Evolutionary conservation across 2,329 filamentous ascomycete species (phyloP).

Genomic region (Colletotrichum karsti): DNA sequence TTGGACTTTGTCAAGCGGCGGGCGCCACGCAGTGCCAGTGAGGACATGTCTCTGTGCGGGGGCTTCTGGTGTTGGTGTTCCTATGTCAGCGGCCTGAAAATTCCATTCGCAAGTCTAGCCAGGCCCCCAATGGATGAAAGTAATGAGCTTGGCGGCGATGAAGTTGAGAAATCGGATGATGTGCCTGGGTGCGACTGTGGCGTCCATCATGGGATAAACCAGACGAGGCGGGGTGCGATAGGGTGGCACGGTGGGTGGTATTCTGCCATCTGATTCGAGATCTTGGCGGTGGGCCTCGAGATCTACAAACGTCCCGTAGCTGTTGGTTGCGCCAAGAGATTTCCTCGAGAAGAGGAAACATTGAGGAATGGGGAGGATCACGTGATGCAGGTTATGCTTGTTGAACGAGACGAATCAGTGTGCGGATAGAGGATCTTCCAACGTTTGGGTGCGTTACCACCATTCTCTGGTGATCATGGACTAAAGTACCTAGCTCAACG

Average conservation of each 20-base stretch:
- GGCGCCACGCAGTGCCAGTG: not conserved
- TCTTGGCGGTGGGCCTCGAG: not conserved
- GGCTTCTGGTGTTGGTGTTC: not conserved
- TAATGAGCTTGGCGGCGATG: not conserved
- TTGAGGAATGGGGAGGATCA: too few relatives aligned
- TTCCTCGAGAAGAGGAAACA: too few relatives aligned
- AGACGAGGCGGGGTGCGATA: not conserved
- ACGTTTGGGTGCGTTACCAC: too few relatives aligned
- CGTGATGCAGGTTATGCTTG: too few relatives aligned
- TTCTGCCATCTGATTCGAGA: not conserved
- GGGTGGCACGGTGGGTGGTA: not conserved
- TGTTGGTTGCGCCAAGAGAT: too few relatives aligned
- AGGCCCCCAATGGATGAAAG: not conserved
- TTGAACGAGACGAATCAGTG: too few relatives aligned
- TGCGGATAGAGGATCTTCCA: too few relatives aligned
- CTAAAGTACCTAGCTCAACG: too few relatives aligned
- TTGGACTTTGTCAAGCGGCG: conserved; percentile 33
- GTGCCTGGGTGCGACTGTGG: not conserved
- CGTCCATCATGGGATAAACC: not conserved
- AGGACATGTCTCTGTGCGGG: not conserved
- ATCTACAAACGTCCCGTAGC: too few relatives aligned
- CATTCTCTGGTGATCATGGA: too few relatives aligned
- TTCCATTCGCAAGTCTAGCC: not conserved
- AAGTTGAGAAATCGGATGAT: not conserved
- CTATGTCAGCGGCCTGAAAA: not conserved